phyloP scores from a whole-genome alignment of 2,329 filamentous ascomycete genomes.

The Phialophora macrospora region DNA sequence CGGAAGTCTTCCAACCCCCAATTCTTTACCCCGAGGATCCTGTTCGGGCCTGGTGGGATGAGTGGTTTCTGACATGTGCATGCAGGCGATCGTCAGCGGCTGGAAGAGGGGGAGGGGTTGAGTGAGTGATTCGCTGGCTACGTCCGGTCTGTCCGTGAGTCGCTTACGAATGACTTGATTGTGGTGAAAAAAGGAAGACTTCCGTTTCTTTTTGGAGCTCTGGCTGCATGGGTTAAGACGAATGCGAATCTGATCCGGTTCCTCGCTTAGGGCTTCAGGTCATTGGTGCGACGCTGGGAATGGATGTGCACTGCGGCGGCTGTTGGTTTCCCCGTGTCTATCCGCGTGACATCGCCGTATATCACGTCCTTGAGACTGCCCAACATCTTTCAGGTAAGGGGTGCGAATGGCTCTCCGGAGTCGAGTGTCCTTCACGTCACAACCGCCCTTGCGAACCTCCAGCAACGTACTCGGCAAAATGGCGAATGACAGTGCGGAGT shows the following conservation, averaged over 20 bases:
- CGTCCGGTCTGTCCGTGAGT: neutral
- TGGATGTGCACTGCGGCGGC: neutral
- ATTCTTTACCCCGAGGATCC: constrained; percentile 5
- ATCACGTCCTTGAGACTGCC: constrained; percentile 1
- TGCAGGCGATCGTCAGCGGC: constrained; percentile 21
- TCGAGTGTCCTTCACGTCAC: neutral
- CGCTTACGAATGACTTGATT: neutral
- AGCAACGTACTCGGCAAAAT: neutral
- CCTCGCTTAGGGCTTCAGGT: neutral
- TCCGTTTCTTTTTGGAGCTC: too few relatives aligned
- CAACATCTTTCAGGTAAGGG: neutral
- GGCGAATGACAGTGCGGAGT: constrained; percentile 5
- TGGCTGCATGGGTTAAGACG: too few relatives aligned
- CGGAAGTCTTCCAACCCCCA: constrained; percentile 6
- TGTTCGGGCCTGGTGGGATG: neutral
- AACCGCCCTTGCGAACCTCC: constrained; percentile 8
- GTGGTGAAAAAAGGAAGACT: neutral
- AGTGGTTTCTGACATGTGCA: constrained; percentile 13
- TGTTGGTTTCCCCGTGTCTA: neutral
- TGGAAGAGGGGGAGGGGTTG: neutral
- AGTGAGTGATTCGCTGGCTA: constrained; percentile 3
- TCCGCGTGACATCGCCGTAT: constrained; percentile 17
- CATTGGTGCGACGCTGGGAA: neutral
- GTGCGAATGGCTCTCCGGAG: neutral
- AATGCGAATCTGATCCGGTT: neutral